phyloP scores from a whole-genome alignment of 495 filamentous ascomycete species.

The Podospora anserina region DNA sequence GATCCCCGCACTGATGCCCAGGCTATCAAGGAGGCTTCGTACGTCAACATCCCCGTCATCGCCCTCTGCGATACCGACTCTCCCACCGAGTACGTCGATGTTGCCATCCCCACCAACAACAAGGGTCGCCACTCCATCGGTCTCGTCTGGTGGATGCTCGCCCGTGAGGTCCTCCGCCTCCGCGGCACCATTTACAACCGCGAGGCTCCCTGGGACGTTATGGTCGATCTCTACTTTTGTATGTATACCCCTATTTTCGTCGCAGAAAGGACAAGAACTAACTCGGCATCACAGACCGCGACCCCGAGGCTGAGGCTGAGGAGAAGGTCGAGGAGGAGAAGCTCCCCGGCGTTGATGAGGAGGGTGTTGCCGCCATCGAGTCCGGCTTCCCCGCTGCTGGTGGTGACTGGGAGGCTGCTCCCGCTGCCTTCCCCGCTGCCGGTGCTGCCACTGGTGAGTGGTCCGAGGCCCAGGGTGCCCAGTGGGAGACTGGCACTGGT shows the following conservation, averaged over 20 bases:
- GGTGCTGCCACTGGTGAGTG: conserved; percentile 42
- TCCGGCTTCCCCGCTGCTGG: conserved; percentile 58
- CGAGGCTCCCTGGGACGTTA: conserved; percentile 95
- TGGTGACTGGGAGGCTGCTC: conserved; percentile 69
- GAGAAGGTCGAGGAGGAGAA: conserved; percentile 72
- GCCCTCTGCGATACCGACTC: conserved; percentile 99
- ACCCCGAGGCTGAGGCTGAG: conserved; percentile 98
- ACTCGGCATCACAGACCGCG: conserved; percentile 63
- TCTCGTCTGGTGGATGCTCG: conserved; percentile 98
- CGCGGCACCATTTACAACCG: conserved; percentile 91
- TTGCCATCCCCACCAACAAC: conserved; percentile 99
- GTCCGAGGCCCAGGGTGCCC: conserved; percentile 55
- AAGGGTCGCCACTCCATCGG: conserved; percentile 99
- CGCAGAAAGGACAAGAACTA: conserved; percentile 16
- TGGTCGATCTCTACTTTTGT: conserved; percentile 99
- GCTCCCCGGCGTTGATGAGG: conserved; percentile 77
- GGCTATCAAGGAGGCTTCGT: conserved; percentile 99
- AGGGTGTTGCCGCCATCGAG: conserved; percentile 73
- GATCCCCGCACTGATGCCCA: conserved; percentile 99
- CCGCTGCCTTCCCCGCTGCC: conserved; percentile 61
- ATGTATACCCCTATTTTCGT: conserved; percentile 26
- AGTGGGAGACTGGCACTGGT: conserved; percentile 63
- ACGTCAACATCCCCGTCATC: conserved; percentile 99
- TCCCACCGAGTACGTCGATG: conserved; percentile 97
- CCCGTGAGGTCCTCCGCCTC: conserved; percentile 98